Percentiles rank a stretch among this genome's conserved stretches.
Evolutionary conservation across 305 asterid genomes (phyloP).

Genomic region (Rubia tinctorum): DNA sequence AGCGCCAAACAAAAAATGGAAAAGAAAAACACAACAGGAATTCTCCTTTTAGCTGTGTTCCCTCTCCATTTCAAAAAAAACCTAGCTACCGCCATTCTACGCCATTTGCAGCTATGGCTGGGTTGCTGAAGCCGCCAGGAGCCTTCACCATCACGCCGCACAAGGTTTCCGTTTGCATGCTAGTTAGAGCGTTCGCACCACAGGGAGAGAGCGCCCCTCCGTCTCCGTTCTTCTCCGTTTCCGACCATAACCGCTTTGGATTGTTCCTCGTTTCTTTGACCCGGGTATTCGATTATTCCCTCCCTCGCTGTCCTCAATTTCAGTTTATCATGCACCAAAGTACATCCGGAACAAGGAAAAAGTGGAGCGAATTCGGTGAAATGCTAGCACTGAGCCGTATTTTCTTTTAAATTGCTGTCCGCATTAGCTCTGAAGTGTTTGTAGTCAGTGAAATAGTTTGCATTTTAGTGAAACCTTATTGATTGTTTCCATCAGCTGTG

Average conservation of each 20-base stretch:
- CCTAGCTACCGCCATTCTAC: slow-evolving; percentile 13
- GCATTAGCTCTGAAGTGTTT: not conserved
- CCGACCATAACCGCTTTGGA: slow-evolving; percentile 85
- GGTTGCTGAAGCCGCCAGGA: slow-evolving; percentile 51
- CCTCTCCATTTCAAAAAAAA: not conserved
- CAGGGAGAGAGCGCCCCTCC: slow-evolving; percentile 69
- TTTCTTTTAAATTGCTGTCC: too few relatives aligned
- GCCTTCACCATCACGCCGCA: slow-evolving; percentile 73
- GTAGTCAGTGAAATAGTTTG: not conserved
- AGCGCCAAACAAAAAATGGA: not conserved
- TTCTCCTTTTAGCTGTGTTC: not conserved
- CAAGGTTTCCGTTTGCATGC: slow-evolving; percentile 74
- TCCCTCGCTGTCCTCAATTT: not conserved
- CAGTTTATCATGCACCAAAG: not conserved
- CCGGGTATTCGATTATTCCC: slow-evolving; percentile 39
- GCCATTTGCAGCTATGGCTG: slow-evolving; percentile 20
- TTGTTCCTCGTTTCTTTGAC: slow-evolving; percentile 64
- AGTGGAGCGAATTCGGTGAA: not conserved
- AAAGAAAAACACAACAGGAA: not conserved
- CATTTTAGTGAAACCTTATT: not conserved
- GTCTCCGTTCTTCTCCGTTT: slow-evolving; percentile 77
- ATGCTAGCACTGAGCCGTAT: not conserved
- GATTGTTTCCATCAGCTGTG: not conserved
- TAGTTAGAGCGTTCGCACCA: slow-evolving; percentile 78
- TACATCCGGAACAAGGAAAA: too few relatives aligned